These are phyloP conservation scores for Buddleja alternifolia DNA, from an alignment of 257 asterid species.

Conservation along the genomic window DNA sequence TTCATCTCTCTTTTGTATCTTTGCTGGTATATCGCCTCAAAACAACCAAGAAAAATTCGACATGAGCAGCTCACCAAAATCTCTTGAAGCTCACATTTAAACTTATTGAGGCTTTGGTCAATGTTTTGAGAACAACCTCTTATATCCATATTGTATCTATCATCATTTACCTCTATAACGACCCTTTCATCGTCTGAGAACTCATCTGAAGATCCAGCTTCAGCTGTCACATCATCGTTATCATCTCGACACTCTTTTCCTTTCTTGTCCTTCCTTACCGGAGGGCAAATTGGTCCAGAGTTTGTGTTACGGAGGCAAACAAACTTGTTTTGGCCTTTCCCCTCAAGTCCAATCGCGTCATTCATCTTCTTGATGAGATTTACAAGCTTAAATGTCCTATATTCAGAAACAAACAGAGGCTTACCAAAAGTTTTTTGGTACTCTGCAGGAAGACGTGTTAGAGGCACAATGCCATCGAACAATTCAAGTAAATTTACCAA, in stretches of 20 bases:
- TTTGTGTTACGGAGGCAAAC: constrained; percentile 56
- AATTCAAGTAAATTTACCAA: constrained; percentile 72
- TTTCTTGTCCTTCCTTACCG: constrained; percentile 47
- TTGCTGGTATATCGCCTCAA: constrained; percentile 75
- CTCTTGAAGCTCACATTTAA: constrained; percentile 85
- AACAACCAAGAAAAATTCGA: constrained; percentile 58
- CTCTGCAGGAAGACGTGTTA: constrained; percentile 70
- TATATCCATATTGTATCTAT: constrained; percentile 25
- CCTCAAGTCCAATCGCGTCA: constrained; percentile 56
- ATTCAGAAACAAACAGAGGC: constrained; percentile 77
- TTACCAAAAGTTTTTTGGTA: constrained; percentile 74
- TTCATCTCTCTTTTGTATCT: constrained; percentile 77
- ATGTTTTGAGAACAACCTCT: constrained; percentile 17
- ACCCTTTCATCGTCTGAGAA: constrained; percentile 63
- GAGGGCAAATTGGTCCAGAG: constrained; percentile 40
- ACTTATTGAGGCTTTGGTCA: constrained; percentile 47
- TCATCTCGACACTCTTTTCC: constrained; percentile 57
- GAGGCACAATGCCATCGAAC: constrained; percentile 70
- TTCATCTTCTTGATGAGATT: constrained; percentile 77
- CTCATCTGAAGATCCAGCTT: constrained; percentile 67
- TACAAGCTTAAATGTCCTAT: constrained; percentile 70
- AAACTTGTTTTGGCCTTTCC: constrained; percentile 59
- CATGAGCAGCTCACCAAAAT: constrained; percentile 87
- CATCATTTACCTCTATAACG: constrained; percentile 36
- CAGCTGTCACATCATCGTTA: constrained; percentile 31